A percentile compares a stretch with the other conserved stretches of the same genome.
These are phyloP conservation scores for Geranium brycei DNA, from an alignment of 345 rosid genomes.

Conservation along the genomic window DNA sequence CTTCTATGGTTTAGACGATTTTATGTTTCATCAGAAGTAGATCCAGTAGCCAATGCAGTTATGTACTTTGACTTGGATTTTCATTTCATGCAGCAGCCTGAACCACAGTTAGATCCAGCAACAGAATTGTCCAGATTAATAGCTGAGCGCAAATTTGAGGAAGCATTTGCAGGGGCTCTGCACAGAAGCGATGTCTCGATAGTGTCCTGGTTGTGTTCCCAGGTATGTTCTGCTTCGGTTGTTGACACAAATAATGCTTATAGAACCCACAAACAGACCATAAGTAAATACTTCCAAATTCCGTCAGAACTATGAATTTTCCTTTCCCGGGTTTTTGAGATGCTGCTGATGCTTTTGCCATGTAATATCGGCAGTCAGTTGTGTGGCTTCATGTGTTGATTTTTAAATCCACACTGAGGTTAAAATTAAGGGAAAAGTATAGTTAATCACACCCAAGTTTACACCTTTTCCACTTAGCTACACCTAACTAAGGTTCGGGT, in stretches of 20 bases:
- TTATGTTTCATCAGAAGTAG: too few relatives aligned
- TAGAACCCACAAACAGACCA: neutral
- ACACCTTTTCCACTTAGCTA: too few relatives aligned
- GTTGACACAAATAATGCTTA: neutral
- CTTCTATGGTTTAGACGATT: neutral
- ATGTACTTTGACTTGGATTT: neutral
- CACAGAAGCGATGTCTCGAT: slow-evolving; percentile 60
- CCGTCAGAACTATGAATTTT: neutral
- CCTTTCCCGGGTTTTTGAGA: neutral
- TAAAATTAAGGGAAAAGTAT: too few relatives aligned
- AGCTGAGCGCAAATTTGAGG: slow-evolving; percentile 46
- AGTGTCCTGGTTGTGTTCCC: slow-evolving; percentile 70
- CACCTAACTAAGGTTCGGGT: too few relatives aligned
- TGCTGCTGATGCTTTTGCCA: neutral
- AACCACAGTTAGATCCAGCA: slow-evolving; percentile 52
- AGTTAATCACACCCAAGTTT: too few relatives aligned
- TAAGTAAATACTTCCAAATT: neutral
- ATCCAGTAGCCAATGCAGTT: neutral
- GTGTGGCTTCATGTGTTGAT: too few relatives aligned
- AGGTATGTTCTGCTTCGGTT: slow-evolving; percentile 24
- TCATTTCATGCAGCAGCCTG: slow-evolving; percentile 19
- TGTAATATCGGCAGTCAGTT: too few relatives aligned
- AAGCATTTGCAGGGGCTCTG: slow-evolving; percentile 47
- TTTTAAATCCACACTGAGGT: too few relatives aligned
- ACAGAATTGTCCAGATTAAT: slow-evolving; percentile 44